These are phyloP conservation scores for Berkeleyomyces basicola DNA, from an alignment of 2,329 filamentous ascomycete species.

Conservation along the genomic window DNA sequence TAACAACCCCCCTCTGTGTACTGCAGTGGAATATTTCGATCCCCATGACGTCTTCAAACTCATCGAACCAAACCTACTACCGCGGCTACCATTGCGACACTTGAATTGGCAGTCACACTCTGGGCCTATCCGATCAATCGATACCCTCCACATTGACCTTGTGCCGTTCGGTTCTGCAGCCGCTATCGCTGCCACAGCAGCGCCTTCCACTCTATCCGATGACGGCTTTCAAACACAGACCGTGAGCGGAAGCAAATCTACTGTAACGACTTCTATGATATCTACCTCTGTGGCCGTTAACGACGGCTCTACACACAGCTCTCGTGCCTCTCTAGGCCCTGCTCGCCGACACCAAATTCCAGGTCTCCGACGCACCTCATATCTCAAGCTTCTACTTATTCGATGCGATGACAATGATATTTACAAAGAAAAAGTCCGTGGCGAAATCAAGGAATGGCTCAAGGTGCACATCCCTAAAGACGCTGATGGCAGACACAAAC, in stretches of 20 bases:
- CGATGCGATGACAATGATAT: constrained; percentile 91
- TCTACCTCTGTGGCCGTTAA: constrained; percentile 23
- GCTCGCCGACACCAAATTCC: constrained; percentile 84
- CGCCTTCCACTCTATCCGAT: constrained; percentile 25
- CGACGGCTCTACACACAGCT: constrained; percentile 13
- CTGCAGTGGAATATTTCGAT: constrained; percentile 84
- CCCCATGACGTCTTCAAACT: constrained; percentile 76
- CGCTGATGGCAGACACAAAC: constrained; percentile 27
- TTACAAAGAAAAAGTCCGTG: constrained; percentile 67
- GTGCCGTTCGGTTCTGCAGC: constrained; percentile 40
- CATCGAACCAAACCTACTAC: constrained; percentile 58
- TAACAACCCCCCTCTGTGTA: not conserved
- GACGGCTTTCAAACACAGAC: constrained; percentile 46
- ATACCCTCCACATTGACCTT: constrained; percentile 79
- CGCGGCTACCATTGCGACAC: constrained; percentile 72
- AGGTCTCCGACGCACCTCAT: constrained; percentile 79
- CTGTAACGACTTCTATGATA: constrained; percentile 22
- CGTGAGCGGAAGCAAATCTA: constrained; percentile 25
- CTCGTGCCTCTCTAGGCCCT: constrained; percentile 22
- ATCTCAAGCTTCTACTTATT: constrained; percentile 77
- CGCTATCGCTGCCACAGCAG: constrained; percentile 23
- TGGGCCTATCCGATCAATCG: constrained; percentile 81
- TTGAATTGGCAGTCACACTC: constrained; percentile 95
- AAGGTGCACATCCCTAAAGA: constrained; percentile 47
- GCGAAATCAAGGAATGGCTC: constrained; percentile 79